A percentile compares a stretch with the other conserved stretches of the same genome.
phyloP scores from a whole-genome alignment of 2,329 filamentous ascomycete genomes.

The Pseudopyricularia cyperi region DNA sequence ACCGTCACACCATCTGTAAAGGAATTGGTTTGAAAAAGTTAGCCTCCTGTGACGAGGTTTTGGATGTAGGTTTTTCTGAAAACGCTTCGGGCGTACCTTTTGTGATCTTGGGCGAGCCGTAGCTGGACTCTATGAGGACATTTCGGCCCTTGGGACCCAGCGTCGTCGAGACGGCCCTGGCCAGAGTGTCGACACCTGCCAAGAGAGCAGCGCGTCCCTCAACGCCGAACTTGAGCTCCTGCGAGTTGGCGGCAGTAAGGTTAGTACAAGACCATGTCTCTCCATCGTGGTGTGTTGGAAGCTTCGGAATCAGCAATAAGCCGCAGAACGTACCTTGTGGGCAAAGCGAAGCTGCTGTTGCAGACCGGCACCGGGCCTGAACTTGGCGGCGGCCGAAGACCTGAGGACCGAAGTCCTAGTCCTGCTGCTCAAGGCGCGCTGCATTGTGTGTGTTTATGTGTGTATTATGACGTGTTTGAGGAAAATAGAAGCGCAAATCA shows the following conservation, averaged over 20 bases:
- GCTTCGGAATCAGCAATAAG: background rate
- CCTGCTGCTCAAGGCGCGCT: slow-evolving; percentile 80
- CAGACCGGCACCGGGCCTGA: slow-evolving; percentile 51
- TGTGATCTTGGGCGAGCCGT: slow-evolving; percentile 98
- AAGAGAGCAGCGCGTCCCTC: slow-evolving; percentile 83
- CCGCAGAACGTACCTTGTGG: slow-evolving; percentile 63
- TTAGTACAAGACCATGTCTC: background rate
- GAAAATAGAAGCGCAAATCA: background rate
- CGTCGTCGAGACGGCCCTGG: slow-evolving; percentile 90
- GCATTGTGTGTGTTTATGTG: slow-evolving; percentile 50
- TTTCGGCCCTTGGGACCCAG: slow-evolving; percentile 97
- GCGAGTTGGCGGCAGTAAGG: slow-evolving; percentile 8
- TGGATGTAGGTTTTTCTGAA: background rate
- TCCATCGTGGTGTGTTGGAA: background rate
- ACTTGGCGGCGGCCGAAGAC: slow-evolving; percentile 45
- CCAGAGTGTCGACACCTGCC: slow-evolving; percentile 90
- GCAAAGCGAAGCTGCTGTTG: slow-evolving; percentile 90
- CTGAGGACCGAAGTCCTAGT: slow-evolving; percentile 70
- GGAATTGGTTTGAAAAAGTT: too few species aligned
- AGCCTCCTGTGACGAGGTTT: too few species aligned
- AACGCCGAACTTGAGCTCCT: slow-evolving; percentile 98
- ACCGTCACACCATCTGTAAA: slow-evolving; percentile 71
- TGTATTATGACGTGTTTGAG: background rate
- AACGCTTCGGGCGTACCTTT: slow-evolving; percentile 87
- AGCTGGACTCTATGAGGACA: slow-evolving; percentile 96